Percentiles rank a stretch among this genome's conserved stretches.
Evolutionary conservation across 495 filamentous ascomycete genomes (phyloP).

Genomic region (Arthonia radiata): DNA sequence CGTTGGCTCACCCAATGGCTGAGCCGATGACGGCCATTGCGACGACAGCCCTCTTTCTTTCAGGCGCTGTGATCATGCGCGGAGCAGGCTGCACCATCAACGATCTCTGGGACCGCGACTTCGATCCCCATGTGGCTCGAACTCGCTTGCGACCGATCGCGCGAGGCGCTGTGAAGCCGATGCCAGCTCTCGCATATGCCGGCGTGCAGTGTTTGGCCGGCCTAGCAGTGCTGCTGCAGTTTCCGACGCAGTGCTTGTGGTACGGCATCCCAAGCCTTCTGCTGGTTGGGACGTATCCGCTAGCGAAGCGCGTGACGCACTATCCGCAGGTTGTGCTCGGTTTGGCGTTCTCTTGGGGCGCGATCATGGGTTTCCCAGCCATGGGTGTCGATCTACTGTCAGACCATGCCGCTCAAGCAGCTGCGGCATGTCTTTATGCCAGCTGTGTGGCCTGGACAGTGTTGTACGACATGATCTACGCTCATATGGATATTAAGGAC

Average conservation of each 20-base stretch:
- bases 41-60: slow-evolving; percentile 56
- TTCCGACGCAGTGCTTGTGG: slow-evolving; percentile 59
- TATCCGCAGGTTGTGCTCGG: slow-evolving; percentile 88
- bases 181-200: slow-evolving; percentile 55
- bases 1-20: slow-evolving; percentile 31
- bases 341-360: slow-evolving; percentile 89
- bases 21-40: slow-evolving; percentile 28
- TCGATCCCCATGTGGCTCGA: slow-evolving; percentile 73
- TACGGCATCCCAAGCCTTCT: slow-evolving; percentile 70
- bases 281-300: slow-evolving; percentile 62
- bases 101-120: slow-evolving; percentile 84
- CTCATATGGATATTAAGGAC: slow-evolving; percentile 94
- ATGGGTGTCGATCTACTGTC: slow-evolving; percentile 56
- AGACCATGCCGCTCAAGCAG: slow-evolving; percentile 35
- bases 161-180: slow-evolving; percentile 52
- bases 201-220: slow-evolving; percentile 60
- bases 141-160: slow-evolving; percentile 80
- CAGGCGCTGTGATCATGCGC: slow-evolving; percentile 81
- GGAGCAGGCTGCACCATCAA: slow-evolving; percentile 97
- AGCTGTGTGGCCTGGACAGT: slow-evolving; percentile 88
- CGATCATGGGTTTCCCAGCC: slow-evolving; percentile 88
- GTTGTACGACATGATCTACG: slow-evolving; percentile 96
- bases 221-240: slow-evolving; percentile 60
- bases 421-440: slow-evolving; percentile 51
- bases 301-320: slow-evolving; percentile 81